Conservation (phyloP, 306 rosid genomes). For the Prunus mira region DNA sequence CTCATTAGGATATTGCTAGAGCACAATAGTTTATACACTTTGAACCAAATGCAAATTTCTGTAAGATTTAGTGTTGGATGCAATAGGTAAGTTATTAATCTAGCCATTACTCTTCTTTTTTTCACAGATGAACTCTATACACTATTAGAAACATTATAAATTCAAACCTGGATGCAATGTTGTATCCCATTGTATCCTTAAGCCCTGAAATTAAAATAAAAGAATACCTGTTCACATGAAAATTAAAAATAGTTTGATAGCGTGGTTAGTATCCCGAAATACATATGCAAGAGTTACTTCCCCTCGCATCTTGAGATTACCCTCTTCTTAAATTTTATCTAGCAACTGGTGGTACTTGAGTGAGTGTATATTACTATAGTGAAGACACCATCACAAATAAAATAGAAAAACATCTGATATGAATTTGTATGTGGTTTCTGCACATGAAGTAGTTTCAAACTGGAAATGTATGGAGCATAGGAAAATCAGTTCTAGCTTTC, state of each 20-base stretch:
- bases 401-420: too few species aligned
- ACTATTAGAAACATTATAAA: not conserved
- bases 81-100: not conserved
- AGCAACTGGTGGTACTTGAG: too few species aligned
- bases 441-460: not conserved
- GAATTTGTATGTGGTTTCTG: not conserved
- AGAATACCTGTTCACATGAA: not conserved
- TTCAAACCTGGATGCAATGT: not conserved
- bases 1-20: not conserved
- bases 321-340: too few species aligned
- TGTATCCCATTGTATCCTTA: not conserved
- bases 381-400: not conserved
- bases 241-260: not conserved
- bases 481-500: not conserved
- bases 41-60: not conserved
- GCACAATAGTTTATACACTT: not conserved
- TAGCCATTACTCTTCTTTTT: too few species aligned
- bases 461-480: not conserved
- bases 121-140: not conserved
- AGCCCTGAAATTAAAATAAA: not conserved
- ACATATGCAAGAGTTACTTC: too few species aligned
- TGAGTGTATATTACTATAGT: too few species aligned
- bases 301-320: too few species aligned
- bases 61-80: not conserved
- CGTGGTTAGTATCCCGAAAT: not conserved